Evolutionary conservation across 306 rosid species (phyloP).

Genomic region (Prunus campanulata): DNA sequence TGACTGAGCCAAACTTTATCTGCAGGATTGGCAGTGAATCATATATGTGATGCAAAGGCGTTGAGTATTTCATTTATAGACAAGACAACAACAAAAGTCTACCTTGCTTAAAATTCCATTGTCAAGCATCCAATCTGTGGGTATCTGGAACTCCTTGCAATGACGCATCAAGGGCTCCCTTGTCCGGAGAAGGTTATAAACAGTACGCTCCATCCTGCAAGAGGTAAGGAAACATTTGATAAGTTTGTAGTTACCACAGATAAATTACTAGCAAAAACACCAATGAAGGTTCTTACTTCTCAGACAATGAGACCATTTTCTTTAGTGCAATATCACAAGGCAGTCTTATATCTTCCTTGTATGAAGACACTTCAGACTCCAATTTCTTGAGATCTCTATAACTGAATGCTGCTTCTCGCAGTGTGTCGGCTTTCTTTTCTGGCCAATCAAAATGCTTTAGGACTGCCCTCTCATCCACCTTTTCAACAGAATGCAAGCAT

Average conservation of each 20-base stretch:
- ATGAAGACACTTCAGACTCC: conserved; percentile 80
- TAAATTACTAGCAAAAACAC: neutral
- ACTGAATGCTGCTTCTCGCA: conserved; percentile 93
- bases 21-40: conserved; percentile 28
- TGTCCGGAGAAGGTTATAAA: conserved; percentile 76
- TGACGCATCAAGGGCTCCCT: conserved; percentile 77
- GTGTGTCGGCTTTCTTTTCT: conserved; percentile 94
- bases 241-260: neutral
- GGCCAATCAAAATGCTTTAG: conserved; percentile 98
- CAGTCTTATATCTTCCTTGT: conserved; percentile 64
- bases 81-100: neutral
- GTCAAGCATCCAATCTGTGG: conserved; percentile 94
- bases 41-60: neutral
- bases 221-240: neutral
- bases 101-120: conserved; percentile 92
- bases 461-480: conserved; percentile 99
- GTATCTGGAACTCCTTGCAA: conserved; percentile 83
- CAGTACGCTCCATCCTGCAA: conserved; percentile 88
- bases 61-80: neutral
- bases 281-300: conserved; percentile 51
- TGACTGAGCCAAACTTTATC: conserved; percentile 89
- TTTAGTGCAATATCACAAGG: conserved; percentile 84
- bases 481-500: conserved; percentile 11
- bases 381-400: conserved; percentile 81
- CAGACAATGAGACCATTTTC: conserved; percentile 89